A percentile compares a stretch with the other conserved stretches of the same genome.
phyloP scores from a whole-genome alignment of 495 filamentous ascomycete genomes.

The Hypomontagnella monticulosa region DNA sequence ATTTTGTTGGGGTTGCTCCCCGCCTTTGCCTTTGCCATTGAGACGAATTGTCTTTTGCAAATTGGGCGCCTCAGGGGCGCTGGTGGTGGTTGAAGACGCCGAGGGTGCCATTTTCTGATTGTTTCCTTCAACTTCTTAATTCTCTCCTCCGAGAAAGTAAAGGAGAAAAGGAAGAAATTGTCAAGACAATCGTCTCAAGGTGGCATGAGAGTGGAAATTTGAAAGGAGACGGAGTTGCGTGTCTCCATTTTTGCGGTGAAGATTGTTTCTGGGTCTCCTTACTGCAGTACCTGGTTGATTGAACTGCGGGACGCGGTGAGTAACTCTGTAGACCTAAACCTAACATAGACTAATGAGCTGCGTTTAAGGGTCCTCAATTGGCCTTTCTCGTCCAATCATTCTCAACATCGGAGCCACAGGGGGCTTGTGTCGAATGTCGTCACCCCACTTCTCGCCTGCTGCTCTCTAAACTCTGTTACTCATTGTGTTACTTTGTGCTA shows the following conservation, averaged over 20 bases:
- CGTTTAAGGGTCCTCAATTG: conserved; percentile 30
- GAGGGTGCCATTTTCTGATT: conserved; percentile 43
- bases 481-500: too few relatives aligned
- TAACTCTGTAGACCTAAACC: conserved; percentile 5
- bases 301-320: conserved; percentile 9
- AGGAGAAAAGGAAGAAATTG: not conserved
- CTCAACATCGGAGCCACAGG: conserved; percentile 10
- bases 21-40: conserved; percentile 43
- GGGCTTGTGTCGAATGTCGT: conserved; percentile 23
- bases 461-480: conserved; percentile 20
- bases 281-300: conserved; percentile 14
- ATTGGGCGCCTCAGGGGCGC: conserved; percentile 27
- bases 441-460: conserved; percentile 26
- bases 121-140: not conserved
- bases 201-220: conserved; percentile 14
- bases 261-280: conserved; percentile 13
- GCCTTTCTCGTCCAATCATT: conserved; percentile 31
- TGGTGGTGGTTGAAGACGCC: conserved; percentile 44
- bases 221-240: conserved; percentile 31
- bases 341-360: conserved; percentile 18
- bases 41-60: conserved; percentile 41
- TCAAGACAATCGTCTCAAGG: conserved; percentile 11
- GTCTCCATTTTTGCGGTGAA: conserved; percentile 43
- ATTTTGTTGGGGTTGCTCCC: conserved; percentile 24
- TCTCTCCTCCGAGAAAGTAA: conserved; percentile 5